Conservation (phyloP, 352 stramenopile species). For the Globisporangium spinosum region DNA sequence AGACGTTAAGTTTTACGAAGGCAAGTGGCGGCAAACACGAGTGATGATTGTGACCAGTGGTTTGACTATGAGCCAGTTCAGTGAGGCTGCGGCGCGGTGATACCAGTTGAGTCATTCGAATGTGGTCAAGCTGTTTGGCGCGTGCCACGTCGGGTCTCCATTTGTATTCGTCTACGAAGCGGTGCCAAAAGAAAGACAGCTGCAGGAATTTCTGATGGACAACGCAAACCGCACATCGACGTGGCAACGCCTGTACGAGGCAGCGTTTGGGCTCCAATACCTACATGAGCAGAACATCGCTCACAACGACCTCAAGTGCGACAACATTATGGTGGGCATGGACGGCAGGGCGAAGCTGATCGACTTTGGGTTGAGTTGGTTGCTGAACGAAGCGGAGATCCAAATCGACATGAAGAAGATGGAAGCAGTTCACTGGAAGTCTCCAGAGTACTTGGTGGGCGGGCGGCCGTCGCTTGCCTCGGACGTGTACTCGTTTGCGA, state of each 20-base stretch:
- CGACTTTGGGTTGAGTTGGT: conserved; percentile 22
- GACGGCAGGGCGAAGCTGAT: conserved; percentile 23
- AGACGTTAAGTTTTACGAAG: no score
- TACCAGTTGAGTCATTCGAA: conserved; percentile 11
- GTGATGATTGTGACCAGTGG: no score
- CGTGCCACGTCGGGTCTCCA: not conserved
- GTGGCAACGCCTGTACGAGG: no score
- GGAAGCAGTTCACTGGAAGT: not conserved
- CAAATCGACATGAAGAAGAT: conserved; percentile 1
- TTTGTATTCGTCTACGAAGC: not conserved
- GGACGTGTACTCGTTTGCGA: conserved; percentile 9
- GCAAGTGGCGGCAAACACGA: no score
- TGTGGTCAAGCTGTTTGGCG: conserved; percentile 10
- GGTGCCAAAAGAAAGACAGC: no score
- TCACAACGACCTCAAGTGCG: conserved; percentile 23
- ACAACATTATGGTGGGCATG: conserved; percentile 23
- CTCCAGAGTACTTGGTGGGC: not conserved
- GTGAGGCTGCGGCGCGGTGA: not conserved
- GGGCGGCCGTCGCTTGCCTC: not conserved
- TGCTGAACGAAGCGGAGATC: not conserved
- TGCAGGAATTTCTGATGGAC: no score
- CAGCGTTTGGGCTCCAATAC: no score
- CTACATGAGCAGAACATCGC: conserved; percentile 10
- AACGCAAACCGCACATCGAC: no score
- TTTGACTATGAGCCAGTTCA: no score